Evolutionary conservation across 768 basidiomycete genomes (phyloP), one percentile per base, ranked within the genome.

Genomic region (Baorangia bicolor): DNA sequence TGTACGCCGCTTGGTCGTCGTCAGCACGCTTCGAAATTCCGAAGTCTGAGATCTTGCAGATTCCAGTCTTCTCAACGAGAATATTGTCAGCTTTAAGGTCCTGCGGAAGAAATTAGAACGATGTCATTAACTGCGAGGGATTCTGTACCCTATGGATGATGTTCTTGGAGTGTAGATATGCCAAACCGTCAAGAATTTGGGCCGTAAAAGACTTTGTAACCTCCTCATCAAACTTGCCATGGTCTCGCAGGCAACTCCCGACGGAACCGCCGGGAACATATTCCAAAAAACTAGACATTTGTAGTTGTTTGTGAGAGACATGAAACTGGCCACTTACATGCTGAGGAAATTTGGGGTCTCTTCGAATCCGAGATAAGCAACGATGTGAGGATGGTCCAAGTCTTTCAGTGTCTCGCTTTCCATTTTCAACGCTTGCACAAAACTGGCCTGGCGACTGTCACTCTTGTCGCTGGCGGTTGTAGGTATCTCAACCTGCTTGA

Each of bases 51-150:
- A 99, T 98, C 75, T 98, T 98, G 81, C 95, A 97, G 23, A 89
- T 76, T 1, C 97, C 97, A 14, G 84, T 81, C 67, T 85, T 88
- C 69, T 98, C 96, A 18, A 98, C 94, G 18, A 99, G 83, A 66
- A 99, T 97, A 66, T 98, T 99, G 73, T 99, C 97, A 14, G 94
- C 94, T 73, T 99, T 99, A 62, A 99, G 77, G 72, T 99, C 95
- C 92, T 94, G 62, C 41, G 10, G 35, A 41, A 49, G 33, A 37
- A 28, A 31, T 68, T 11, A 63, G 49, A 43, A 45, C 43, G 56
- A 25, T 51, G 7, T 51, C 5, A 13, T 51, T 4, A 49, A 31
- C 49, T 30, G 4, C 12, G 14, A 31, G 42, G 28, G 23, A 27
- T 33, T 23, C 73, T 79, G 46, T 70, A 92, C 94, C 74, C 97